phyloP scores from a whole-genome alignment of 192 early-diverging fungal genomes.

The Dissophora ornata region DNA sequence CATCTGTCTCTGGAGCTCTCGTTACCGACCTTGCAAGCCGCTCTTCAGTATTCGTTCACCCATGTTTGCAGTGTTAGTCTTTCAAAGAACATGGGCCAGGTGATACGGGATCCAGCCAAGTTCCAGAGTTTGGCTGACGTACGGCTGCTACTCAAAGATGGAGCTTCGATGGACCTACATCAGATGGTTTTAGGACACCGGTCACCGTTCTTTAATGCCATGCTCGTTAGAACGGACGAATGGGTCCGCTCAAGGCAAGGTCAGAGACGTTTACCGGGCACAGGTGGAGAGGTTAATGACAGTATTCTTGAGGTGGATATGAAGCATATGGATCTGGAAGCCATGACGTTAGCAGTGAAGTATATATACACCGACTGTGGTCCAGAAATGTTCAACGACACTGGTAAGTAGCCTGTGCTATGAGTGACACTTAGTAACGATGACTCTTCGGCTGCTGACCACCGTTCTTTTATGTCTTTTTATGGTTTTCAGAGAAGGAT shows the following conservation, averaged over 20 bases:
- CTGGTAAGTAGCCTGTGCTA: constrained; percentile 13
- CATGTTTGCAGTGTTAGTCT: constrained; percentile 46
- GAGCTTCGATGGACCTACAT: constrained; percentile 48
- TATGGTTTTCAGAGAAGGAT: too few species aligned
- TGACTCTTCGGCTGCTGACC: too few species aligned
- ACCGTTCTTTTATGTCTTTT: too few species aligned
- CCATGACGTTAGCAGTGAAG: constrained; percentile 63
- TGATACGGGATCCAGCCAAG: constrained; percentile 1
- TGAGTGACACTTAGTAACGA: too few species aligned
- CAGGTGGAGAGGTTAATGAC: not conserved
- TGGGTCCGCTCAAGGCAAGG: constrained; percentile 61
- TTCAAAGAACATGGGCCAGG: constrained; percentile 17
- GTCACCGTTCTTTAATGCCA: constrained; percentile 74
- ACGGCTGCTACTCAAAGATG: constrained; percentile 48
- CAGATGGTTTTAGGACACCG: constrained; percentile 66
- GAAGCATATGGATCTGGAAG: constrained; percentile 59
- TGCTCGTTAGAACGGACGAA: constrained; percentile 59
- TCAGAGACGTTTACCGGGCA: not conserved
- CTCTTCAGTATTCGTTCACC: constrained; percentile 55
- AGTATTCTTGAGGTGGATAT: constrained; percentile 58
- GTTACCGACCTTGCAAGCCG: constrained; percentile 52
- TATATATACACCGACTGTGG: constrained; percentile 68
- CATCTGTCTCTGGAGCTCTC: constrained; percentile 45
- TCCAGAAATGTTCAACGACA: constrained; percentile 52
- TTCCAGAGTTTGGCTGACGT: constrained; percentile 31